phyloP scores from a whole-genome alignment of 2,329 filamentous ascomycete species.

The Alternaria sp. region DNA sequence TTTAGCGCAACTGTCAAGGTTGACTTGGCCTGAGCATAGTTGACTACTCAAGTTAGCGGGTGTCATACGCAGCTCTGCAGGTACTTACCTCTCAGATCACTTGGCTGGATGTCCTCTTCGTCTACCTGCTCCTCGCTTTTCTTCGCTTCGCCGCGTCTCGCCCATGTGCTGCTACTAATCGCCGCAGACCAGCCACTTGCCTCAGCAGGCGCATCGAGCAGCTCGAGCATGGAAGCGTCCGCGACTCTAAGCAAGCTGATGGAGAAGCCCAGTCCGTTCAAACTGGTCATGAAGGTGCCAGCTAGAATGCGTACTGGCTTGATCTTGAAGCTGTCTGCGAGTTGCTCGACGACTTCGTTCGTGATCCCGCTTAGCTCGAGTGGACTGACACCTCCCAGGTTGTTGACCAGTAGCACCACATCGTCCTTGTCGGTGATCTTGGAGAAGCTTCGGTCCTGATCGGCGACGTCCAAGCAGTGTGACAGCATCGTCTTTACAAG shows the following conservation, averaged over 20 bases:
- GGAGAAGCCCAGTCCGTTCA: slow-evolving; percentile 75
- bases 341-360: slow-evolving; percentile 67
- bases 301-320: slow-evolving; percentile 67
- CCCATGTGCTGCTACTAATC: slow-evolving; percentile 65
- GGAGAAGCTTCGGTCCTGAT: slow-evolving; percentile 74
- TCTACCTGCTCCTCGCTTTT: slow-evolving; percentile 51
- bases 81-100: slow-evolving; percentile 58
- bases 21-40: slow-evolving; percentile 59
- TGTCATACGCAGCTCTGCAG: background rate
- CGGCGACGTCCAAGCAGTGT: slow-evolving; percentile 66
- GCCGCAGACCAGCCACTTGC: slow-evolving; percentile 71
- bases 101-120: slow-evolving; percentile 56
- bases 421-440: slow-evolving; percentile 66
- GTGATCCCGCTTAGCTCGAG: slow-evolving; percentile 76
- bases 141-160: slow-evolving; percentile 52
- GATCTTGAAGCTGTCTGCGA: slow-evolving; percentile 64
- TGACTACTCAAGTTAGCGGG: slow-evolving; percentile 50
- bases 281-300: slow-evolving; percentile 73
- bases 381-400: slow-evolving; percentile 74
- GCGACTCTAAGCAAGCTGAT: slow-evolving; percentile 69
- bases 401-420: slow-evolving; percentile 75
- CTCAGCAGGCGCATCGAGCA: slow-evolving; percentile 72
- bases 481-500: slow-evolving; percentile 66
- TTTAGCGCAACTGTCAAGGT: slow-evolving; percentile 64
- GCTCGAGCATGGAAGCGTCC: slow-evolving; percentile 70